Percentiles rank a stretch among this genome's conserved stretches.
Evolutionary conservation across 768 basidiomycete species (phyloP).

Genomic region (Russula dissimulans): DNA sequence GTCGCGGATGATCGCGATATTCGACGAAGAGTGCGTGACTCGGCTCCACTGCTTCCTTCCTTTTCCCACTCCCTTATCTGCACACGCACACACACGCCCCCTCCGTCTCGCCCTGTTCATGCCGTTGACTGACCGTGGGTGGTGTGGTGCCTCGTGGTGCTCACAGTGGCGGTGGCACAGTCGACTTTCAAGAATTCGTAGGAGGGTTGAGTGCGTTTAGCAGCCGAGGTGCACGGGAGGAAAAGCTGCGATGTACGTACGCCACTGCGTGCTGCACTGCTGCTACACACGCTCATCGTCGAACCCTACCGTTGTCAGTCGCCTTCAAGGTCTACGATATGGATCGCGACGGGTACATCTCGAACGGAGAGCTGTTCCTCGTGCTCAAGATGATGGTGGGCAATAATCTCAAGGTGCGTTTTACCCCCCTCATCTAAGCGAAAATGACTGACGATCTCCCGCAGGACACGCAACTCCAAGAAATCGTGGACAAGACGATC

Average conservation of each 20-base stretch:
- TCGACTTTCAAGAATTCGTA: conserved; percentile 99
- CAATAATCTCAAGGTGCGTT: conserved; percentile 84
- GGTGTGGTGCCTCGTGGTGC: not conserved
- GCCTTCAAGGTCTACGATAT: conserved; percentile 99
- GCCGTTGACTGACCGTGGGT: not conserved
- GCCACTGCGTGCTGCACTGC: not conserved
- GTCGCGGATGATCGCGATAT: conserved; percentile 97
- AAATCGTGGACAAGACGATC: conserved; percentile 99
- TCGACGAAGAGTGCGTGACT: conserved; percentile 81
- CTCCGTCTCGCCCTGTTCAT: not conserved
- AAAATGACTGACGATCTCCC: too few species aligned
- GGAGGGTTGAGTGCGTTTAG: conserved; percentile 97
- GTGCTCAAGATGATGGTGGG: conserved; percentile 99
- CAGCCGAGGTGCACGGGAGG: conserved; percentile 91
- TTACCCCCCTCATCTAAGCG: not conserved
- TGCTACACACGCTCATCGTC: too few species aligned
- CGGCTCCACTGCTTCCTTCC: not conserved
- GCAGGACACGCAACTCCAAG: conserved; percentile 96
- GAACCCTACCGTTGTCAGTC: conserved; percentile 39
- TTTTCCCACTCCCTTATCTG: not conserved
- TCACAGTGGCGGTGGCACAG: conserved; percentile 90
- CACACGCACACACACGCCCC: not conserved
- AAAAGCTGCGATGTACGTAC: conserved; percentile 85
- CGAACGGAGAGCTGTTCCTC: conserved; percentile 96
- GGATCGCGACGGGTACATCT: conserved; percentile 95